Conservation (phyloP, 305 asterid species). For the Fraxinus latifolia region DNA sequence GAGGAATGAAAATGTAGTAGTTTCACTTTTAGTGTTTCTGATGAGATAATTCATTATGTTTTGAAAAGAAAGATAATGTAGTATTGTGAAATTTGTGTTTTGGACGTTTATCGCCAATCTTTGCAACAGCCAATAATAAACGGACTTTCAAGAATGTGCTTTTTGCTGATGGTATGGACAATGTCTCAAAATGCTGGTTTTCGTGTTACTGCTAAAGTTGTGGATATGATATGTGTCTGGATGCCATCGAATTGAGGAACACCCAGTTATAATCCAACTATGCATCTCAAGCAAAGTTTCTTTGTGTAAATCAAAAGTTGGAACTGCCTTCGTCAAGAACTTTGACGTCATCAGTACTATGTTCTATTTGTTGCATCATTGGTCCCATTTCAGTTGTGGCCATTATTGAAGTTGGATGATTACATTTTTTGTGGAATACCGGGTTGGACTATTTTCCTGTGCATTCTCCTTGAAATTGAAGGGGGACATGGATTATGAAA, state of each 20-base stretch:
- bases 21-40: not conserved
- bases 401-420: not conserved
- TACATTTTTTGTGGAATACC: not conserved
- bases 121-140: not conserved
- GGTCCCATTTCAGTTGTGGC: not conserved
- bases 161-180: not conserved
- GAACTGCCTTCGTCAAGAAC: not conserved
- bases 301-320: not conserved
- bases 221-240: not conserved
- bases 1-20: not conserved
- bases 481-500: not conserved
- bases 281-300: not conserved
- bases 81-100: not conserved
- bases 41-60: not conserved
- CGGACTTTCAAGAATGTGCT: not conserved
- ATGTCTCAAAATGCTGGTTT: not conserved
- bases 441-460: not conserved
- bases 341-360: not conserved
- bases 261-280: not conserved
- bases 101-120: not conserved
- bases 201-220: not conserved
- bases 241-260: not conserved
- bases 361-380: not conserved
- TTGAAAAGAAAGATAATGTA: not conserved
- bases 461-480: not conserved